Evolutionary conservation across 2,329 filamentous ascomycete genomes (phyloP).

Genomic region (Alternaria sp.): DNA sequence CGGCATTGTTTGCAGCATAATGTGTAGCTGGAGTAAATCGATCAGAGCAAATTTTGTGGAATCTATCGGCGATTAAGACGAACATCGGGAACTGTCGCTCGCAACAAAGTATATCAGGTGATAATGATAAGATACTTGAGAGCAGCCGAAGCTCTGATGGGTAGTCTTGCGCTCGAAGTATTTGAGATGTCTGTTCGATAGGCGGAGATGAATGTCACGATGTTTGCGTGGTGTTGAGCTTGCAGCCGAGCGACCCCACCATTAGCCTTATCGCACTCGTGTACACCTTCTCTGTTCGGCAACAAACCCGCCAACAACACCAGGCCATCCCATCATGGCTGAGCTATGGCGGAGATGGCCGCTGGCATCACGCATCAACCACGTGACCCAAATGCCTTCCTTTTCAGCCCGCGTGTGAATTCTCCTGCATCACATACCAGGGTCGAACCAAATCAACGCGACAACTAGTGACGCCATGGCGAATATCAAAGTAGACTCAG

Average conservation of each 20-base stretch:
- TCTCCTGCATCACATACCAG: background rate
- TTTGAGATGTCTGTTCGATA: background rate
- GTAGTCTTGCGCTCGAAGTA: background rate
- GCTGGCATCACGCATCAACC: conserved; percentile 16
- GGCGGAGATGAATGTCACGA: conserved; percentile 4
- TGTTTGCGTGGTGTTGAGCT: conserved; percentile 20
- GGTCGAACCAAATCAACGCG: conserved; percentile 1
- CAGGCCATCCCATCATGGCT: conserved; percentile 22
- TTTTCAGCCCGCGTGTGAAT: background rate
- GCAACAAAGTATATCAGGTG: background rate
- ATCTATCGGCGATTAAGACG: background rate
- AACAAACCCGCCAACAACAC: conserved; percentile 26
- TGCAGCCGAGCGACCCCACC: conserved; percentile 27
- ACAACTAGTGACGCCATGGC: conserved; percentile 24
- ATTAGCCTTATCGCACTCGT: conserved; percentile 38
- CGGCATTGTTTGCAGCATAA: too few relatives aligned
- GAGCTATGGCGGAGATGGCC: conserved; percentile 33
- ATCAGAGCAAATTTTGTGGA: too few relatives aligned
- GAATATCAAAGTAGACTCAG: conserved; percentile 42
- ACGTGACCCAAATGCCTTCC: conserved; percentile 14
- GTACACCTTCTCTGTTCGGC: conserved; percentile 40
- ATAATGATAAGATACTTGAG: background rate
- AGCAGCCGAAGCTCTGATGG: background rate
- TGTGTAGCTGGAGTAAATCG: too few relatives aligned
- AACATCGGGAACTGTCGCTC: background rate